Percentiles rank a stretch among this genome's conserved stretches.
phyloP scores from a whole-genome alignment of 495 filamentous ascomycete genomes.

The Aspergillus funiculosus region DNA sequence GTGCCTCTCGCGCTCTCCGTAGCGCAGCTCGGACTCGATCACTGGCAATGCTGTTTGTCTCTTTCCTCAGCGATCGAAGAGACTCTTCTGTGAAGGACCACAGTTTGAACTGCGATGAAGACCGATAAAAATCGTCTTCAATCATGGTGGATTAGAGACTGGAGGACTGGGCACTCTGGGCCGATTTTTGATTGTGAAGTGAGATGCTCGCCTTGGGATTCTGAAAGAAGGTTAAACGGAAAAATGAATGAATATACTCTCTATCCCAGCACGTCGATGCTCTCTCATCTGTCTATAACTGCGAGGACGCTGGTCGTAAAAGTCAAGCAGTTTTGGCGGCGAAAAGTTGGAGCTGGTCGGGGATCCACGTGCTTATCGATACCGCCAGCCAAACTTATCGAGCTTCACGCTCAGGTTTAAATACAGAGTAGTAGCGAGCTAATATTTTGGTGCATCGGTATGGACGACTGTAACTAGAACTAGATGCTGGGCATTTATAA shows the following conservation, averaged over 20 bases:
- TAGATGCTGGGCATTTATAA: too few relatives aligned
- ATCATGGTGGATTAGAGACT: conserved; percentile 40
- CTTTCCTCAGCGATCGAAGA: conserved; percentile 61
- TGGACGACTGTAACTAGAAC: too few relatives aligned
- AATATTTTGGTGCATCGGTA: not conserved
- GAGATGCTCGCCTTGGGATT: too few relatives aligned
- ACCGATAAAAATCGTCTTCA: conserved; percentile 89
- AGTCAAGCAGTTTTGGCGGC: not conserved
- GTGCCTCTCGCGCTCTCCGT: conserved; percentile 39
- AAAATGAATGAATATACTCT: conserved; percentile 3
- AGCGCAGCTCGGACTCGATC: conserved; percentile 64
- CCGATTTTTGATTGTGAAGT: too few relatives aligned
- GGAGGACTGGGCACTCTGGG: too few relatives aligned
- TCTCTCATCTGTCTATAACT: conserved; percentile 9
- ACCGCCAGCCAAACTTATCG: not conserved
- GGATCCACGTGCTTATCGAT: conserved; percentile 30
- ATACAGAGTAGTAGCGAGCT: not conserved
- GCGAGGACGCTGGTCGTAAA: not conserved
- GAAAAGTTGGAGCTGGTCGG: conserved; percentile 1
- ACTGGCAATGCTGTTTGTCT: conserved; percentile 68
- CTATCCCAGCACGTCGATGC: not conserved
- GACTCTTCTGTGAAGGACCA: conserved; percentile 87
- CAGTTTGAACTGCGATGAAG: conserved; percentile 79
- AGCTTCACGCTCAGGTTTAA: not conserved
- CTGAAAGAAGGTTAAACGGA: not conserved